Base-by-base conservation (phyloP, 148 eudicot species). In the Pharnaceum exiguum region DNA sequence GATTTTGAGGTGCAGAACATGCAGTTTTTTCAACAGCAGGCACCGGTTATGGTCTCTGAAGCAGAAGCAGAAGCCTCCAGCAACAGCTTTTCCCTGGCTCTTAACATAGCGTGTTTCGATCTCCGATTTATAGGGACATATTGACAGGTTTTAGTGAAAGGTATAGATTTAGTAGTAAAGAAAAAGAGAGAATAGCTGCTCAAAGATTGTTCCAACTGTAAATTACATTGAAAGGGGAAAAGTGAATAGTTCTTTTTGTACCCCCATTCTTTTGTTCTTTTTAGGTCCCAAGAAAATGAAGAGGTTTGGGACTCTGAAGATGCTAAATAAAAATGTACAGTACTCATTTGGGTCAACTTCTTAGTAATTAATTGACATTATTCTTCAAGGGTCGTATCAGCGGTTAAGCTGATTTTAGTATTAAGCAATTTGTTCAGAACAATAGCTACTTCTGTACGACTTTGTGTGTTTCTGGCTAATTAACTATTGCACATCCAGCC, bases 131-230 rank as follows among this genome's bases (percentile, higher is more conserved):
- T 42, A 69, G 69, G 65, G 69, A 36, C 43, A 33, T 51, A 45
- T 42, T 38, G 69, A 64, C 57, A 46, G 47, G 26, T 35, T 56
- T 47, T 67, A 44, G 67, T 25, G 36, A 57, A 36, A 63, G 58
- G 68, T 75, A 69, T 54, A 74, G 69, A 68, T 68, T 74, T 67
- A 70, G 71, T 63, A 48, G 43, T 57, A 66, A 43, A 55, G 60
- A 57, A n/a, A 30, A 51, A 15, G 29, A 54, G 13, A 23, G 17
- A 31, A 11, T 12, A 21, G 50, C 15, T 54, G 54, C 21, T 21
- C n/a, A 30, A 50, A 70, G 51, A 60, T 46, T 22, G 61, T 62
- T 46, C 65, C 46, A 68, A 68, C 58, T 75, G 79, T 79, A 79
- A 60, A 76, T 64, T 59, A 50, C 31, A 38, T 38, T 44, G 44